Evolutionary conservation across 495 filamentous ascomycete species (phyloP), one percentile per base, ranked within the genome.

Genomic region (Aspergillus sclerotioniger): DNA sequence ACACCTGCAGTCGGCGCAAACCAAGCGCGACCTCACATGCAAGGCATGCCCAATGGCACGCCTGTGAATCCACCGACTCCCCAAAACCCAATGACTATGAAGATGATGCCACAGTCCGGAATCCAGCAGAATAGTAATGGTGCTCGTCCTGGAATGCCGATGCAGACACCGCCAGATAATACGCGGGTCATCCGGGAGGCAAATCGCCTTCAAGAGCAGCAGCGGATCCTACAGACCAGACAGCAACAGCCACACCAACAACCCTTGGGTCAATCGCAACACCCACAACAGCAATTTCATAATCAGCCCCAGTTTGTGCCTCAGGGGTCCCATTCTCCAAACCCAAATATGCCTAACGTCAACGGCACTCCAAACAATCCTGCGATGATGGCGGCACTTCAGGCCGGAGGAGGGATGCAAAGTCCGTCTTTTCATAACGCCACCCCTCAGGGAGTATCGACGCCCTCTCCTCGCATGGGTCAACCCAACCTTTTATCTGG

Each of bases 31-130:
- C 56, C 74, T 43, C 74, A 72, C 29, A 70, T 78, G 62, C 78
- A 76, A 58, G 72, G 70, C 21, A 66, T 78, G 62, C 63, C 72
- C 37, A 66, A 62, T 55, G 71, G 72, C 25, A 56, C 53, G 35
- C 67, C 71, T 54, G 60, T 71, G 9, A 80, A 74, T 58, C 73
- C 79, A 54, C 67, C 82, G 74, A 61, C 88, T 74, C 61, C 82
- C 61, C 53, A 80, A 57, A 73, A 80, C 54, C 60, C 73, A 8
- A 82, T 88, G 69, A 79, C 79, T 25, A 83, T 88, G 77, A 86
- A 87, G 62, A 83, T 84, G 63, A 78, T 92, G 59, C 85, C 87
- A 46, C 89, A 87, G 61, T 76, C 86, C 43, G 85, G 86, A 32
- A 90, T 95, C 78, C 86, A 87, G 48, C 74, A 79, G 47, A 69